Evolutionary conservation across 2,329 filamentous ascomycete species (phyloP).

Genomic region (Penicillium sp.): DNA sequence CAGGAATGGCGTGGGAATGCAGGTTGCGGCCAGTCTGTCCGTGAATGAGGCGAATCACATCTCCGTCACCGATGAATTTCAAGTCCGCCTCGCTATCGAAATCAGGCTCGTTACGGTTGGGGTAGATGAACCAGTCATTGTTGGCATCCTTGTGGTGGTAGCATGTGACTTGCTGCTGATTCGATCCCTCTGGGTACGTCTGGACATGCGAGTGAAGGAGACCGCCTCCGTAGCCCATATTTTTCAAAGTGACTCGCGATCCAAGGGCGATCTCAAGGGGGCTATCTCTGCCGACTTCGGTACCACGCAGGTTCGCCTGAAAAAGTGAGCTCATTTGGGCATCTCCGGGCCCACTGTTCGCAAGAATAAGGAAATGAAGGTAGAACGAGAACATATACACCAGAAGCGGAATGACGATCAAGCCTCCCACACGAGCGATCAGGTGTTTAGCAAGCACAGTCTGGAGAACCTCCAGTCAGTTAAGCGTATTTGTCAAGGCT

Average conservation of each 20-base stretch:
- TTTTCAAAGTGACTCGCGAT: slow-evolving; percentile 90
- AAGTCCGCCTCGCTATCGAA: slow-evolving; percentile 71
- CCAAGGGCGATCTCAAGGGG: slow-evolving; percentile 88
- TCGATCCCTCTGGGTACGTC: slow-evolving; percentile 89
- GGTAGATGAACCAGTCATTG: slow-evolving; percentile 99
- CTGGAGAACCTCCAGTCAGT: slow-evolving; percentile 42
- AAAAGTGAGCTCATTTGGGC: slow-evolving; percentile 99
- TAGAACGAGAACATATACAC: slow-evolving; percentile 97
- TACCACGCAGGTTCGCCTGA: slow-evolving; percentile 92
- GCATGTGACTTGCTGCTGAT: slow-evolving; percentile 95
- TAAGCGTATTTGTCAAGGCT: neutral
- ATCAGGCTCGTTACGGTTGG: slow-evolving; percentile 73
- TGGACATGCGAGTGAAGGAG: slow-evolving; percentile 95
- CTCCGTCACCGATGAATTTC: slow-evolving; percentile 72
- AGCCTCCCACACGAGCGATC: slow-evolving; percentile 72
- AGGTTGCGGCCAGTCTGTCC: slow-evolving; percentile 95
- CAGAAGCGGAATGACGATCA: slow-evolving; percentile 83
- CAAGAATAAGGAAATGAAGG: slow-evolving; percentile 88
- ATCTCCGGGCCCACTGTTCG: slow-evolving; percentile 91
- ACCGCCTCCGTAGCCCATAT: slow-evolving; percentile 98
- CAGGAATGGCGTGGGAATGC: slow-evolving; percentile 87
- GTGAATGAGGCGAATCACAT: slow-evolving; percentile 82
- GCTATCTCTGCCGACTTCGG: slow-evolving; percentile 89
- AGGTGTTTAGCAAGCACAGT: slow-evolving; percentile 72
- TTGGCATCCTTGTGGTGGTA: slow-evolving; percentile 99